A percentile compares a stretch with the other conserved stretches of the same genome.
phyloP scores from a whole-genome alignment of 2,329 filamentous ascomycete genomes.

The Paecilomyces sp. region DNA sequence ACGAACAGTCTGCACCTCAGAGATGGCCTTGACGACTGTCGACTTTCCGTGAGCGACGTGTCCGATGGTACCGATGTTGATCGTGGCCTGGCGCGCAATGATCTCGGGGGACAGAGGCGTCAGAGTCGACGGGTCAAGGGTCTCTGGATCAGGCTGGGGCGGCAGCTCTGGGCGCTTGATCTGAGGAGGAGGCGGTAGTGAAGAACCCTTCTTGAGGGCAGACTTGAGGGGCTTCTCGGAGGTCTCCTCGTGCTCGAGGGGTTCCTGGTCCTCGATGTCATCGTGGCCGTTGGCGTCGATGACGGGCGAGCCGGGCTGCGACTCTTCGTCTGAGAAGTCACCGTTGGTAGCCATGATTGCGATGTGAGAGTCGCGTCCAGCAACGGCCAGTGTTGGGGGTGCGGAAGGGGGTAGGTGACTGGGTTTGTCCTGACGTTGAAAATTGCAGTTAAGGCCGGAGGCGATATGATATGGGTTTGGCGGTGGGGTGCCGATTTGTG shows the following conservation, averaged over 20 bases:
- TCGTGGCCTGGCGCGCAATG: conserved; percentile 94
- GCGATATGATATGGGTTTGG: conserved; percentile 27
- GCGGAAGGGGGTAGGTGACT: conserved; percentile 4
- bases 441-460: conserved; percentile 24
- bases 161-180: conserved; percentile 62
- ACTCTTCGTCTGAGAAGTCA: conserved; percentile 49
- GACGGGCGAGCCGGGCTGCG: conserved; percentile 48
- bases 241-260: conserved; percentile 51
- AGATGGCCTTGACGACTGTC: conserved; percentile 98
- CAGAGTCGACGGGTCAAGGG: conserved; percentile 73
- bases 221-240: conserved; percentile 69
- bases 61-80: conserved; percentile 97
- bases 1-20: conserved; percentile 94
- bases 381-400: conserved; percentile 4
- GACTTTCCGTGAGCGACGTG: conserved; percentile 99
- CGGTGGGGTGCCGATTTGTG: conserved; percentile 30
- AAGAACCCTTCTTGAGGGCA: conserved; percentile 69
- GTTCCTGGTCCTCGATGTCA: conserved; percentile 71
- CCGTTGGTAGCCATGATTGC: conserved; percentile 50
- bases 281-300: conserved; percentile 52
- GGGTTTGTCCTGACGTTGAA: conserved; percentile 20
- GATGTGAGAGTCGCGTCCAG: conserved; percentile 13
- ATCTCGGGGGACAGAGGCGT: conserved; percentile 90
- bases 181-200: conserved; percentile 42
- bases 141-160: conserved; percentile 86